Base-by-base conservation (phyloP, 2,329 filamentous ascomycete genomes). In the Pseudocercospora pini-densiflorae region DNA sequence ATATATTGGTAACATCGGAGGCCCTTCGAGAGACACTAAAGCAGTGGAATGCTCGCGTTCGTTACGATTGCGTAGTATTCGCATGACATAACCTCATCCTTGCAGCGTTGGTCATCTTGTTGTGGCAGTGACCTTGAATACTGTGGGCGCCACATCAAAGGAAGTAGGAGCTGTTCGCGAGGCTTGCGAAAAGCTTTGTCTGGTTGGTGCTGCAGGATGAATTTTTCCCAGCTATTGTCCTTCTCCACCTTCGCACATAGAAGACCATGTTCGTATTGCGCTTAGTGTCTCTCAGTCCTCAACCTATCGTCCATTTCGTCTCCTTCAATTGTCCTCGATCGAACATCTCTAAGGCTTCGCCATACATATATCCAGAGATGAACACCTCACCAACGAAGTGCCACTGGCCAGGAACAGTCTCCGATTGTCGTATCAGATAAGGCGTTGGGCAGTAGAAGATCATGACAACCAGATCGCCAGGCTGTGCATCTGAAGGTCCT, bases 371-470 rank as follows among this genome's bases (percentile, higher is more conserved):
- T 10, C 59, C 59, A 36, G 31, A 21, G 10, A 62, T 23, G 21
- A 49, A 62, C 2, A 24, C 43, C 31, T 62, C 59, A 9, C 59
- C 59, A 21, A 62, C 40, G 24, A 60, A 60, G 6, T 19, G 16
- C 58, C 58, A 45, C 27, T 60, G 58, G 5, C 21, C 33, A 43
- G 36, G 58, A 7, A 27, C 21, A 23, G 5, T 16, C 2, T 33
- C 10, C 9, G 58, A 16, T 5, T 21, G 58, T 16, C 58, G 58
- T 21, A 60, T 60, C 8, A 60, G 19, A 47, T 60, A 60, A 0
- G 58, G 58, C 58, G 58, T 60, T 21, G 58, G 58, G 6, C 58
- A 60, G 12, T 60, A 60, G 36, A 60, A 60, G 1, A 60, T 31
- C 33, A 60, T 19, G n/a, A 60, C 58, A 5, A 60, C 14, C 24